Conservation (phyloP, 1,139 yeast species). For the Hemisphaericaspora lyxosophila region DNA sequence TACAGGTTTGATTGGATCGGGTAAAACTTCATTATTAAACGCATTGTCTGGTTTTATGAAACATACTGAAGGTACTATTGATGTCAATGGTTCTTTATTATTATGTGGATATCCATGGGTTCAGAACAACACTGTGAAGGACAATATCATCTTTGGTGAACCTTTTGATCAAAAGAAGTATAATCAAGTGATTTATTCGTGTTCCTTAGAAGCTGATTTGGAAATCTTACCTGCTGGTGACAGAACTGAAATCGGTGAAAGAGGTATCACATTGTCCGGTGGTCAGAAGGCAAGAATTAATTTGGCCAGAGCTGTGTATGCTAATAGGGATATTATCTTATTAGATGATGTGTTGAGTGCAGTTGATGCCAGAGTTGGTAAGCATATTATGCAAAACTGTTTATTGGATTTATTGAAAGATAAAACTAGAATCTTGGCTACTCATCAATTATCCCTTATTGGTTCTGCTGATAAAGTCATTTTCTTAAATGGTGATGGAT, state of each 20-base stretch:
- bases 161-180: constrained; percentile 27
- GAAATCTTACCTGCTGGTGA: constrained; percentile 44
- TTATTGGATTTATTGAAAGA: constrained; percentile 32
- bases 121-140: constrained; percentile 43
- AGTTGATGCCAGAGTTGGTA: constrained; percentile 52
- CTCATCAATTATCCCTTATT: constrained; percentile 47
- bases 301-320: constrained; percentile 47
- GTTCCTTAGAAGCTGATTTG: constrained; percentile 39
- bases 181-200: constrained; percentile 30
- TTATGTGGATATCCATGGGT: constrained; percentile 56
- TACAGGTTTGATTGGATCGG: constrained; percentile 75
- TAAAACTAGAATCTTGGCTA: constrained; percentile 46
- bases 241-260: constrained; percentile 47
- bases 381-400: constrained; percentile 43
- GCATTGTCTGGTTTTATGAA: constrained; percentile 59
- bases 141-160: constrained; percentile 37
- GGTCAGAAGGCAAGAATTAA: constrained; percentile 51
- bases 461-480: constrained; percentile 41
- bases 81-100: constrained; percentile 38
- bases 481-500: constrained; percentile 47
- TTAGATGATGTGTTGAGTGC: constrained; percentile 51
- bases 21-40: constrained; percentile 62
- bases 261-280: constrained; percentile 50
- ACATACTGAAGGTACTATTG: constrained; percentile 37
- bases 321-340: constrained; percentile 38